Base-by-base conservation (phyloP, 2,329 filamentous ascomycete genomes). In the Aspergillus pseudoterreus region DNA sequence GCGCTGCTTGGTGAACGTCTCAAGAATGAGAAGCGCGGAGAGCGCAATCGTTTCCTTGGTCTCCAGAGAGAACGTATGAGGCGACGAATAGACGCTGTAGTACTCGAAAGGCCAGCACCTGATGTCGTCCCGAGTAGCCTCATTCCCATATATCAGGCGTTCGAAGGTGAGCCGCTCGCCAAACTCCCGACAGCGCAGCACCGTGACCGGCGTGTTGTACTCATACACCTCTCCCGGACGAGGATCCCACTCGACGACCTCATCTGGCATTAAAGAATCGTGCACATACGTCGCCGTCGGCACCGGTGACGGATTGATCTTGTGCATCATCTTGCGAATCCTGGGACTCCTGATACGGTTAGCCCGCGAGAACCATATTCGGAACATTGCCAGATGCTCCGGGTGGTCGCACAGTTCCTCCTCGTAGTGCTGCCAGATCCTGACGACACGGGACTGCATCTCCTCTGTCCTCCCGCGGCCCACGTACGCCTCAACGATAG, bases 1-100 rank as follows among this genome's bases (percentile, higher is more conserved):
- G 14, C 36, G 42, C 4, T 35, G 12, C 9, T 36, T n/a, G 27
- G 21, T 10, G 45, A 54, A 35, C 3, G 46, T 54, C 32, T 60
- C 53, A 6, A 62, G 43, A 43, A 51, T 57, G 9, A 62, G 49
- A 2, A 61, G 17, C n/a, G 57, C 53, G 10, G 55, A 61, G 3
- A 61, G 30, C 2, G 53, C 33, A 33, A 57, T 22, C 2, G 55
- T 46, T 24, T 62, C 60, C 2, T 43, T 44, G 4, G 21, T 15
- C 19, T 41, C 22, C 0, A 44, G 12, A 22, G 21, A 12, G 12
- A 43, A 12, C 6, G n/a, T 24, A n/a, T 19, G 39, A 38, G 12
- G 22, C 27, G 21, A 35, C 10, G 15, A 12, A 15, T n/a, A 44
- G 8, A 44, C 24, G 22, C 17, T 11, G 10, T 30, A 30, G 42